Percentiles rank a stretch among this genome's conserved stretches.
Evolutionary conservation across 805 yeast species (phyloP).

Genomic region (Candida multigemmis): DNA sequence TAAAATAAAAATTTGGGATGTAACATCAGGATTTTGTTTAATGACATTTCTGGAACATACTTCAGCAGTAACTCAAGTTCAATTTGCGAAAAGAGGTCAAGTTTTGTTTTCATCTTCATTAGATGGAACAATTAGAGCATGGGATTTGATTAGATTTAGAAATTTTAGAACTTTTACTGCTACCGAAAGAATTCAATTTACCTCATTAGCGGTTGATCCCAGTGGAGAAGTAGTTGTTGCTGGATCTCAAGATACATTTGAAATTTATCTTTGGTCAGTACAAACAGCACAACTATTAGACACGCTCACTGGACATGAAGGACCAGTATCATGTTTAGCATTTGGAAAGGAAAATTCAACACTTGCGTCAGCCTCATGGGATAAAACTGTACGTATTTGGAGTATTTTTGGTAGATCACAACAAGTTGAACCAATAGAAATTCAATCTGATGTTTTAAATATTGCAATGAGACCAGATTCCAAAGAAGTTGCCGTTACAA

Average conservation of each 20-base stretch:
- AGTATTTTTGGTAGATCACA: conserved; percentile 80
- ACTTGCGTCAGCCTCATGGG: conserved; percentile 94
- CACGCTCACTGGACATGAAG: conserved; percentile 86
- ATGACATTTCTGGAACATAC: conserved; percentile 89
- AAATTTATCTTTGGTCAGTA: conserved; percentile 93
- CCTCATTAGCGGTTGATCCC: conserved; percentile 88
- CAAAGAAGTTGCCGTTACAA: conserved; percentile 79
- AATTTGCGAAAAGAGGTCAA: conserved; percentile 83
- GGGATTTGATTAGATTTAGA: conserved; percentile 90
- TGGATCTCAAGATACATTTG: conserved; percentile 83
- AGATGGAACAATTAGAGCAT: conserved; percentile 96
- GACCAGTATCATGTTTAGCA: conserved; percentile 82
- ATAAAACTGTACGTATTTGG: conserved; percentile 90
- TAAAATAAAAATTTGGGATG: conserved; percentile 94
- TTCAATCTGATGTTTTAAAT: conserved; percentile 74
- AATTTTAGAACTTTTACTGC: conserved; percentile 94
- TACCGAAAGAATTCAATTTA: conserved; percentile 78
- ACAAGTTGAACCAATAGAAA: conserved; percentile 83
- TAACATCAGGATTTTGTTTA: conserved; percentile 82
- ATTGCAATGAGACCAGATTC: conserved; percentile 87
- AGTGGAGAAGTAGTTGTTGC: conserved; percentile 96
- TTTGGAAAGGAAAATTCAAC: conserved; percentile 73
- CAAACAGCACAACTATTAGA: conserved; percentile 91
- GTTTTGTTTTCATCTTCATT: conserved; percentile 85
- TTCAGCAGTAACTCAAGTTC: conserved; percentile 79